phyloP scores from a whole-genome alignment of 305 asterid genomes.

The Rubia tinctorum region DNA sequence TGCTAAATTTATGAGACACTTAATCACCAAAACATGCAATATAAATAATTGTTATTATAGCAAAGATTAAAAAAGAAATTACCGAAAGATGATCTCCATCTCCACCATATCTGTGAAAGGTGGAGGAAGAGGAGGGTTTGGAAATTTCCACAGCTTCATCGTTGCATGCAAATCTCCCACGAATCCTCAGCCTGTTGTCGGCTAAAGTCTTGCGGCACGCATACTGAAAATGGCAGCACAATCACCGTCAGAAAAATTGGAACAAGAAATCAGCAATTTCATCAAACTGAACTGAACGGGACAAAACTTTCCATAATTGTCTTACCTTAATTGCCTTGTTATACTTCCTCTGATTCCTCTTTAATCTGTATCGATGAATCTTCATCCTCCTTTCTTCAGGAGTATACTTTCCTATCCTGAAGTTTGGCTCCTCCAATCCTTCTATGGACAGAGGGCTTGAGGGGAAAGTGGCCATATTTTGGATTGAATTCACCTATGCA shows the following conservation, averaged over 20 bases:
- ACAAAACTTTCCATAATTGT: not conserved
- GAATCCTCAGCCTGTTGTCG: conserved; percentile 74
- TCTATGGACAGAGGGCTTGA: conserved; percentile 61
- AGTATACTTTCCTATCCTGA: conserved; percentile 59
- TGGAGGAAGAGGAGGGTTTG: conserved; percentile 26
- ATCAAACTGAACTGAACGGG: not conserved
- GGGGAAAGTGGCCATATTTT: conserved; percentile 32
- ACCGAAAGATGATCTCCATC: conserved; percentile 83
- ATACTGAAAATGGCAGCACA: conserved; percentile 28
- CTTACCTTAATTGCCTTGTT: conserved; percentile 86
- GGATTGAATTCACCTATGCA: conserved; percentile 44
- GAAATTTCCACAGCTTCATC: conserved; percentile 72
- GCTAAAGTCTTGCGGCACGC: conserved; percentile 87
- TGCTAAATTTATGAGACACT: no score
- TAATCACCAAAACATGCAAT: no score
- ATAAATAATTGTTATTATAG: not conserved
- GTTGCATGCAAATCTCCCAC: conserved; percentile 84
- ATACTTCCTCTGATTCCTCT: conserved; percentile 80
- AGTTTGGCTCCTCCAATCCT: conserved; percentile 63
- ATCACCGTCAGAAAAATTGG: not conserved
- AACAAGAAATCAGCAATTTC: not conserved
- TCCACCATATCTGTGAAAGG: conserved; percentile 40
- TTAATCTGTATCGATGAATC: conserved; percentile 73
- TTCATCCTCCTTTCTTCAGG: conserved; percentile 82
- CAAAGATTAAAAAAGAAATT: conserved; percentile 15